phyloP scores from a whole-genome alignment of 2,329 filamentous ascomycete genomes.

The Ophidiomyces ophidiicola region DNA sequence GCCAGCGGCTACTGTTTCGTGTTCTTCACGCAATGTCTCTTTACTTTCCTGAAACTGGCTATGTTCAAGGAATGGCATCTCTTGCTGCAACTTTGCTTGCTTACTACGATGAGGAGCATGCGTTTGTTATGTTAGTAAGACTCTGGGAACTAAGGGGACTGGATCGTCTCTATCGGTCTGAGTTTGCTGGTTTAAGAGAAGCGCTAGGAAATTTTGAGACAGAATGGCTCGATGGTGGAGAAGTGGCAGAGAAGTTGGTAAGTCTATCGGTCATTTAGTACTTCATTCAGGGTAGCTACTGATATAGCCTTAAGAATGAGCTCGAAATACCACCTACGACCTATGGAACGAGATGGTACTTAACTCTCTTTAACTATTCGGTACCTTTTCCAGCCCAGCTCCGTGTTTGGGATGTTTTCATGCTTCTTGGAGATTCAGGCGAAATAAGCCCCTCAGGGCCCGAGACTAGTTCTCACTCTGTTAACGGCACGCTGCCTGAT shows the following conservation, averaged over 20 bases:
- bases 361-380: conserved; percentile 94
- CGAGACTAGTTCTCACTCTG: conserved; percentile 21
- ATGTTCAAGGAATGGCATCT: conserved; percentile 96
- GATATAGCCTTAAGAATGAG: conserved; percentile 44
- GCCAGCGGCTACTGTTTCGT: conserved; percentile 80
- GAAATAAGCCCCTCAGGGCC: conserved; percentile 23
- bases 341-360: conserved; percentile 95
- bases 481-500: conserved; percentile 16
- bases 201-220: conserved; percentile 75
- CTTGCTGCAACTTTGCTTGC: conserved; percentile 84
- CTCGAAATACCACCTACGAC: conserved; percentile 73
- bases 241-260: conserved; percentile 70
- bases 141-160: conserved; percentile 84
- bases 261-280: conserved; percentile 30
- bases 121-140: conserved; percentile 93
- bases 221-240: conserved; percentile 65
- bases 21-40: conserved; percentile 85
- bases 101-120: conserved; percentile 90
- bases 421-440: conserved; percentile 73
- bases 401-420: conserved; percentile 94
- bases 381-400: conserved; percentile 90
- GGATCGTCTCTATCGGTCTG: conserved; percentile 68
- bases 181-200: conserved; percentile 76
- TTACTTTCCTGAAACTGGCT: conserved; percentile 81
- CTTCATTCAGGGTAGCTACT: neutral